These are phyloP conservation scores for Colletotrichum lindemuthianum DNA, from an alignment of 2,329 filamentous ascomycete genomes.

Conservation along the genomic window DNA sequence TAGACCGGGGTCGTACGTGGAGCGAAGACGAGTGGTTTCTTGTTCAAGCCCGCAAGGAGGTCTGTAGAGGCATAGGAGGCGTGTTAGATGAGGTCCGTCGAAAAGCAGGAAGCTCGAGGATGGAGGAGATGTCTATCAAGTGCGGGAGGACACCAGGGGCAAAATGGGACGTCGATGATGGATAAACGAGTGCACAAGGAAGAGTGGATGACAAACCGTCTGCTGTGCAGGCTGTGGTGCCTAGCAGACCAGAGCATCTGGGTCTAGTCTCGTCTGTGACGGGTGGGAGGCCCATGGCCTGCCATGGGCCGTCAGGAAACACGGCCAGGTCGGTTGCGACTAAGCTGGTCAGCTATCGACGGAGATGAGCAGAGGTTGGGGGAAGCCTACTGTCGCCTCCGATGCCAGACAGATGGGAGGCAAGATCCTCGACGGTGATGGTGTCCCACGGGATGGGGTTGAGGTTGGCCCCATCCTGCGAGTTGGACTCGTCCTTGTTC, in stretches of 20 bases:
- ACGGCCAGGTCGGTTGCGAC: conserved; percentile 30
- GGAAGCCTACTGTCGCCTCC: conserved; percentile 33
- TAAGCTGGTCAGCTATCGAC: conserved; percentile 2
- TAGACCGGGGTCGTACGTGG: conserved; percentile 38
- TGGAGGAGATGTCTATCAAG: no score
- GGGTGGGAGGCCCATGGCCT: conserved; percentile 27
- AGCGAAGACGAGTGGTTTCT: conserved; percentile 34
- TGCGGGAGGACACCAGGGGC: no score
- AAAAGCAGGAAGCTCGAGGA: no score
- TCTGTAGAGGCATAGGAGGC: conserved; percentile 26
- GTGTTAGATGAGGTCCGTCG: neutral
- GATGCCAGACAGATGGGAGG: conserved; percentile 36
- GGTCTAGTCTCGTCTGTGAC: conserved; percentile 29
- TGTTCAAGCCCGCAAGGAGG: conserved; percentile 35
- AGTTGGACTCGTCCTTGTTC: conserved; percentile 4
- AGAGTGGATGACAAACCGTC: neutral
- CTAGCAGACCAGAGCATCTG: conserved; percentile 32
- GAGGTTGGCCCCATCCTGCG: neutral
- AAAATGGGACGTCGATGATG: no score
- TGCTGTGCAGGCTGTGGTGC: conserved; percentile 25
- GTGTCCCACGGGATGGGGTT: conserved; percentile 33
- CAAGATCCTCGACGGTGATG: conserved; percentile 36
- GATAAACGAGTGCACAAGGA: neutral
- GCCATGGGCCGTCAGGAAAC: conserved; percentile 8
- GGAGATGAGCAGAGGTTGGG: no score